Evolutionary conservation across 768 basidiomycete genomes (phyloP), one percentile per base, ranked within the genome.

Genomic region (Mycena galericulata): DNA sequence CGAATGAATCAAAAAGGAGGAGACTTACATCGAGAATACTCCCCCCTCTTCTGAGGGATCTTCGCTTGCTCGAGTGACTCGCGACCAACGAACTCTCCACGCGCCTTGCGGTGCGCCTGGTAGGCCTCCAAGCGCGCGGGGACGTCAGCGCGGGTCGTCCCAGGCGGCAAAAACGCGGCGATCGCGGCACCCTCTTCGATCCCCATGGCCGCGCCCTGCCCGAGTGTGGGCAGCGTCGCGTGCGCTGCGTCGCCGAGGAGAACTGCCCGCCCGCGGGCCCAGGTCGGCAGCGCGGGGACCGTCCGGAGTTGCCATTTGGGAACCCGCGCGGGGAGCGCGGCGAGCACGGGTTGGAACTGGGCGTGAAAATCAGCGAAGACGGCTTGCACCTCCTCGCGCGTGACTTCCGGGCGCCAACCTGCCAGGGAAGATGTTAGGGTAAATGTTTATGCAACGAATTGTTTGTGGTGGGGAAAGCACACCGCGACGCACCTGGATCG

Each of bases 211-310:
- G 51, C 51, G 22, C 32, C 51, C 34, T 53, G 51, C 34, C 51
- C 51, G 32, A 53, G 58, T 59, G 38, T 62, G 73, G 75, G 73
- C n/a, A 64, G 66, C 71, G 75, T 76, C 14, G 71, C 75, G 54
- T 76, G 75, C 30, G 73, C 71, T 6, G 50, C 67, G 32, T 62
- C 61, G 10, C 62, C 59, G 7, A 58, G 14, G 29, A 60, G 14
- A 24, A 49, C 56, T 3, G 58, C 50, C 11, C 61, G 49, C n/a
- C 61, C 61, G 22, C 61, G 61, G 3, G 29, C 40, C 61, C 61
- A 62, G 26, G 61, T 62, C 36, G 61, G 46, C 14, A 62, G 26
- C 1, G 12, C 47, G 2, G 61, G 61, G 12, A 62, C 24, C n/a
- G 36, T 34, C n/a, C 49, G 61, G 49, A 53, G 18, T 36, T 62